A percentile compares a stretch with the other conserved stretches of the same genome.
Evolutionary conservation across 2,329 filamentous ascomycete genomes (phyloP).

Genomic region (Claviceps cyperi): DNA sequence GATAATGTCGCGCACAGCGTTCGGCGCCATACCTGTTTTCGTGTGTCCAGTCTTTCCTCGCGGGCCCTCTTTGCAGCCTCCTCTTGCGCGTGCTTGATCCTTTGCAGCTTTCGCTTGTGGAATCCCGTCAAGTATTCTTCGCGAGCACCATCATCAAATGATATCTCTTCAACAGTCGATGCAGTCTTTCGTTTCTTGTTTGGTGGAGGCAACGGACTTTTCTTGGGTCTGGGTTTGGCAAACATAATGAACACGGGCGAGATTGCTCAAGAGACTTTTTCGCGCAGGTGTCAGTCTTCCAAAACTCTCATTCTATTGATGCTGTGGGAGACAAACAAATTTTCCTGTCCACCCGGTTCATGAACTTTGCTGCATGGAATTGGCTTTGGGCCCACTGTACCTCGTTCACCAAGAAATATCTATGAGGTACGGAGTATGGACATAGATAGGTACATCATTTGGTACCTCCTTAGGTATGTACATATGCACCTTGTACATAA

Average conservation of each 20-base stretch:
- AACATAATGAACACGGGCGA: slow-evolving; percentile 25
- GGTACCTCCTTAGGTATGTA: too few relatives aligned
- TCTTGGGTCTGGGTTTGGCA: slow-evolving; percentile 44
- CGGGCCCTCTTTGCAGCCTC: slow-evolving; percentile 61
- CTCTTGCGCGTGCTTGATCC: slow-evolving; percentile 74
- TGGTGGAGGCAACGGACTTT: slow-evolving; percentile 39
- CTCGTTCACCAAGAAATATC: neutral
- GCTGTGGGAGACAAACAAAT: neutral
- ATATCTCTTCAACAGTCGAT: slow-evolving; percentile 59
- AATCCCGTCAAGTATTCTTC: slow-evolving; percentile 89
- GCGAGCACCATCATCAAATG: slow-evolving; percentile 67
- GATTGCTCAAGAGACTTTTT: neutral
- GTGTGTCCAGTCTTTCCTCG: slow-evolving; percentile 57
- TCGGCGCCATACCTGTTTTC: slow-evolving; percentile 53
- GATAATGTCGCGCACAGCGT: neutral
- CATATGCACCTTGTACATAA: too few relatives aligned
- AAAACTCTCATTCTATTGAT: neutral
- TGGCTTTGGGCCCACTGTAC: neutral
- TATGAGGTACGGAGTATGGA: too few relatives aligned
- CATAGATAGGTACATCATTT: too few relatives aligned
- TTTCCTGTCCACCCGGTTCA: neutral
- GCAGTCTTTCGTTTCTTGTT: slow-evolving; percentile 53
- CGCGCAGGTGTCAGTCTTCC: neutral
- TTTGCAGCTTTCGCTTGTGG: slow-evolving; percentile 83
- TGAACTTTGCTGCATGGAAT: neutral